Conservation (phyloP, 208 protist species). For the Trypanosoma conorhini region DNA sequence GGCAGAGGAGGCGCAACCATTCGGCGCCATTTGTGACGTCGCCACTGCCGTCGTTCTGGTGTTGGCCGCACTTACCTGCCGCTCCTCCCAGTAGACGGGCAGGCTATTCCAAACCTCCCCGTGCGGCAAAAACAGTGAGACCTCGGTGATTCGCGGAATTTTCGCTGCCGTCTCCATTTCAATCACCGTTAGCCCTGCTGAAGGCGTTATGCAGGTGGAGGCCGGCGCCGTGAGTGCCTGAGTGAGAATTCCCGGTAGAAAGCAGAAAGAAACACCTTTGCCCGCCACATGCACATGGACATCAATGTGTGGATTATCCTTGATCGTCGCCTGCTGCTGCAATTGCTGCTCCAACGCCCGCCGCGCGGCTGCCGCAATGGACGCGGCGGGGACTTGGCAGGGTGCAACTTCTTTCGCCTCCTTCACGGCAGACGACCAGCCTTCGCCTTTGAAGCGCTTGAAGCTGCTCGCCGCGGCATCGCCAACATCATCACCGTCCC, state of each 20-base stretch:
- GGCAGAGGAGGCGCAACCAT: background rate
- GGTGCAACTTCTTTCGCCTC: background rate
- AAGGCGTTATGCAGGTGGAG: background rate
- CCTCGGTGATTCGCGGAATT: conserved; percentile 13
- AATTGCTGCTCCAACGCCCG: background rate
- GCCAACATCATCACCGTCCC: background rate
- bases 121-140: conserved; percentile 3
- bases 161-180: background rate
- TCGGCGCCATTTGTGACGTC: background rate
- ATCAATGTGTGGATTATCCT: background rate
- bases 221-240: conserved; percentile 1
- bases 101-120: background rate
- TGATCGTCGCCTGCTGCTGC: background rate
- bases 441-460: conserved; percentile 25
- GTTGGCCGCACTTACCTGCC: conserved; percentile 1
- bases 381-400: background rate
- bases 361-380: background rate
- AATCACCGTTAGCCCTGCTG: background rate
- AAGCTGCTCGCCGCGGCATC: background rate
- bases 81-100: conserved; percentile 27
- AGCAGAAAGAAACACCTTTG: conserved; percentile 33
- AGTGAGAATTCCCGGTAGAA: conserved; percentile 27
- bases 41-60: background rate
- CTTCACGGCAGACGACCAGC: background rate
- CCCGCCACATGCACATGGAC: conserved; percentile 11